phyloP scores from a whole-genome alignment of 176 grass and related monocot species.

The Avena sativa region DNA sequence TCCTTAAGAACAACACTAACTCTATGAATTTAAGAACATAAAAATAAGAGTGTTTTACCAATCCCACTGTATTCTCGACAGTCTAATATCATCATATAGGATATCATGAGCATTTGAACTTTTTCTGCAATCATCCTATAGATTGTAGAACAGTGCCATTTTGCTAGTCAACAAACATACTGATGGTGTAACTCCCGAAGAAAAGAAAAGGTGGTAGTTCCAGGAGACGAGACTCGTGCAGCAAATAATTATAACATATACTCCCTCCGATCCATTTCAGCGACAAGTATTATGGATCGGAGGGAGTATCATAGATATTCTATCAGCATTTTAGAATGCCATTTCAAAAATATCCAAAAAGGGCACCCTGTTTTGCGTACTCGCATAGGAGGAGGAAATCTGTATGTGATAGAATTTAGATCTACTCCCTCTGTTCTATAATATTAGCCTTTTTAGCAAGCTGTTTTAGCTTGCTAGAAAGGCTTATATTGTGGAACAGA shows the following conservation, averaged over 20 bases:
- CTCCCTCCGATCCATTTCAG: no score
- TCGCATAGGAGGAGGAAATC: slow-evolving; percentile 3
- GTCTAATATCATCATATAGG: slow-evolving; percentile 6
- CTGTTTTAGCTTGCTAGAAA: no score
- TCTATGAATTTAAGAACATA: neutral
- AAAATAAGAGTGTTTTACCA: neutral
- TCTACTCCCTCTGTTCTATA: no score
- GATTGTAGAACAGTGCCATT: neutral
- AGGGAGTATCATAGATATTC: neutral
- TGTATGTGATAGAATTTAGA: neutral
- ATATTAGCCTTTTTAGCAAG: no score
- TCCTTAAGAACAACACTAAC: neutral
- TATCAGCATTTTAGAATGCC: neutral
- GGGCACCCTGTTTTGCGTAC: neutral
- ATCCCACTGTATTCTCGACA: neutral
- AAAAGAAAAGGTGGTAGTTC: neutral
- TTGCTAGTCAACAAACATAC: neutral
- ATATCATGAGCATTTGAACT: neutral
- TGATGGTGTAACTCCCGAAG: neutral
- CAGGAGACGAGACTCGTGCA: neutral
- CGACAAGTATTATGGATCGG: no score
- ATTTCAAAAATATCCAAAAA: neutral
- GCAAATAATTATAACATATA: neutral
- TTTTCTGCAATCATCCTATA: neutral
- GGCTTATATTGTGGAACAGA: no score